phyloP scores from a whole-genome alignment of 2,329 filamentous ascomycete genomes.

The Huntiella omanensis region DNA sequence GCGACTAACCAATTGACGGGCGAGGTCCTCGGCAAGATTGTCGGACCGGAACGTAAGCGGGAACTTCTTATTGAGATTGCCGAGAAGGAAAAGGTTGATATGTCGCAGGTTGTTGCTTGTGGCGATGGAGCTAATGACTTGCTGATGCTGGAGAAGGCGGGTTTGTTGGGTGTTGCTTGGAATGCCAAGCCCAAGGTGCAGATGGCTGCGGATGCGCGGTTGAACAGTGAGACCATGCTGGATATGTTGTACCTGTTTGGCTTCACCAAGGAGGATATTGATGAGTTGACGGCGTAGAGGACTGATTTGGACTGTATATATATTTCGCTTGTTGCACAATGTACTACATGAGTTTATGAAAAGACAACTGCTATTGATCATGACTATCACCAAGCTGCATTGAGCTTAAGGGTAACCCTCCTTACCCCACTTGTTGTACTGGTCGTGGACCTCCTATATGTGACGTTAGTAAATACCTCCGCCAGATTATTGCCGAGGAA shows the following conservation, averaged over 20 bases:
- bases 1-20: conserved; percentile 43
- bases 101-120: conserved; percentile 52
- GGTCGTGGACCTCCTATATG: conserved; percentile 67
- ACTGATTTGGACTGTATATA: not conserved
- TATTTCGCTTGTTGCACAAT: not conserved
- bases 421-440: conserved; percentile 99
- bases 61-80: conserved; percentile 55
- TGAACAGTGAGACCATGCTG: conserved; percentile 52
- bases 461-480: not conserved
- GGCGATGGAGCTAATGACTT: conserved; percentile 74
- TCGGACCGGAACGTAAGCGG: conserved; percentile 58
- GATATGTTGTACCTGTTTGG: conserved; percentile 61
- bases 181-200: conserved; percentile 73
- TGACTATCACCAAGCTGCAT: too few relatives aligned
- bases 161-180: conserved; percentile 55
- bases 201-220: conserved; percentile 50
- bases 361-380: too few relatives aligned
- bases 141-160: conserved; percentile 58
- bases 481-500: conserved; percentile 2
- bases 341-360: too few relatives aligned
- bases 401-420: conserved; percentile 53
- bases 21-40: conserved; percentile 51
- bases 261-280: conserved; percentile 45
- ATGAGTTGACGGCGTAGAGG: conserved; percentile 21
- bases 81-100: conserved; percentile 41